Percentiles rank a stretch among this genome's conserved stretches.
phyloP scores from a whole-genome alignment of 495 filamentous ascomycete species.

The Viridothelium virens region DNA sequence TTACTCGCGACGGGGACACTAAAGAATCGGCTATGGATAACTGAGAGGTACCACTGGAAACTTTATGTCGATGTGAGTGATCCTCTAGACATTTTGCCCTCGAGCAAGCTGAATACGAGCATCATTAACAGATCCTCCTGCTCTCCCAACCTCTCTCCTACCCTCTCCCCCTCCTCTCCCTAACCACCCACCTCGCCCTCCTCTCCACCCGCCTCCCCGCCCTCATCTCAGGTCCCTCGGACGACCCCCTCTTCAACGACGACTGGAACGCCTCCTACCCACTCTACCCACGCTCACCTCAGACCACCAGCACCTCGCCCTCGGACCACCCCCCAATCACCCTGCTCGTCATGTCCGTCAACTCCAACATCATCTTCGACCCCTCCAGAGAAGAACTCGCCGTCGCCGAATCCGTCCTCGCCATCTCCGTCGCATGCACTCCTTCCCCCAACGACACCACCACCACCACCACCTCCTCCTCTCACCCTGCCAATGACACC shows the following conservation, averaged over 20 bases:
- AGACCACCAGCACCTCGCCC: background rate
- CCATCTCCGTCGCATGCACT: conserved; percentile 42
- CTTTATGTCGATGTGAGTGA: conserved; percentile 82
- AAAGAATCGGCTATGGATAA: conserved; percentile 68
- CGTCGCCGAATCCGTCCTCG: conserved; percentile 80
- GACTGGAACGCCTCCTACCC: conserved; percentile 81
- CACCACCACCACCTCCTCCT: too few species aligned
- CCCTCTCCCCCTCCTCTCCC: conserved; percentile 81
- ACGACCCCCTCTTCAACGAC: conserved; percentile 97
- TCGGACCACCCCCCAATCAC: conserved; percentile 65
- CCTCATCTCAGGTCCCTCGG: conserved; percentile 73
- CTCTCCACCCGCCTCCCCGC: conserved; percentile 76
- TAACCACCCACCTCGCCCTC: conserved; percentile 94
- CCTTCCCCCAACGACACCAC: too few species aligned
- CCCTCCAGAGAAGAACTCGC: conserved; percentile 82
- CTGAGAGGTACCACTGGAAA: conserved; percentile 88
- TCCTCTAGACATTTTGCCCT: background rate
- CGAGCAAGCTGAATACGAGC: background rate
- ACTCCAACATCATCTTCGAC: conserved; percentile 87
- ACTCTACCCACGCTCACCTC: conserved; percentile 55
- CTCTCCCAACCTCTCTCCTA: conserved; percentile 88
- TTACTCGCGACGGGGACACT: conserved; percentile 68
- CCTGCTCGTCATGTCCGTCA: conserved; percentile 78
- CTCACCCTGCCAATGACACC: too few species aligned
- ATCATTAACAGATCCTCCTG: conserved; percentile 62